Evolutionary conservation across 306 rosid species (phyloP).

Genomic region (Cajanus cajan): DNA sequence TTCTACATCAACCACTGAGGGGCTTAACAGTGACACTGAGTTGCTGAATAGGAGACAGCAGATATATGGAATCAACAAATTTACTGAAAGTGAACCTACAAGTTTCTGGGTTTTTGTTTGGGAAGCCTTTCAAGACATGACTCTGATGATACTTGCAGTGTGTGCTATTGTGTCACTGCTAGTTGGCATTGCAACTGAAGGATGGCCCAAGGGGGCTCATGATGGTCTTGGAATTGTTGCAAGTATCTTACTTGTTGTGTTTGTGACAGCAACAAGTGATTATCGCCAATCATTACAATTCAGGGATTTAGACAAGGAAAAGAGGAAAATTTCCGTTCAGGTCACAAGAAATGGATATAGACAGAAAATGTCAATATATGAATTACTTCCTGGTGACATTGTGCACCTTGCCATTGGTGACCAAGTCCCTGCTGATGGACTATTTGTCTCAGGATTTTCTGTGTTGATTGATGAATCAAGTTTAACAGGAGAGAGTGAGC

Average conservation of each 20-base stretch:
- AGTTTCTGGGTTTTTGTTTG: slow-evolving; percentile 90
- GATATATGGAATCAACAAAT: slow-evolving; percentile 77
- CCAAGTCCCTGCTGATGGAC: slow-evolving; percentile 94
- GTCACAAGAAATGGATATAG: slow-evolving; percentile 87
- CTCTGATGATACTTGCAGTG: slow-evolving; percentile 89
- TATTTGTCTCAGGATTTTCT: slow-evolving; percentile 84
- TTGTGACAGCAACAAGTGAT: slow-evolving; percentile 95
- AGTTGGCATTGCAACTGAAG: slow-evolving; percentile 85
- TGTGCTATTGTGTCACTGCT: slow-evolving; percentile 84
- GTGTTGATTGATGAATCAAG: slow-evolving; percentile 88
- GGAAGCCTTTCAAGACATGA: slow-evolving; percentile 99
- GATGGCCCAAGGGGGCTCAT: slow-evolving; percentile 94
- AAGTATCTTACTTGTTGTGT: slow-evolving; percentile 86
- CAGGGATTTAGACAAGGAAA: slow-evolving; percentile 96
- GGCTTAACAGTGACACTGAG: slow-evolving; percentile 49
- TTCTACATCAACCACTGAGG: slow-evolving; percentile 56
- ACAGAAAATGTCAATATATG: slow-evolving; percentile 92
- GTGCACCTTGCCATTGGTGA: slow-evolving; percentile 91
- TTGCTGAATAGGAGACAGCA: slow-evolving; percentile 48
- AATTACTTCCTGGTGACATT: slow-evolving; percentile 89
- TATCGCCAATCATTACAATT: slow-evolving; percentile 91
- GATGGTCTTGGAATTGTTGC: slow-evolving; percentile 98
- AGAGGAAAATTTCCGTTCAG: slow-evolving; percentile 83
- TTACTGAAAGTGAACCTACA: slow-evolving; percentile 60
- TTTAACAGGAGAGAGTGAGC: slow-evolving; percentile 96